phyloP scores from a whole-genome alignment of 192 early-diverging fungal genomes.

The Coemansia sp. region DNA sequence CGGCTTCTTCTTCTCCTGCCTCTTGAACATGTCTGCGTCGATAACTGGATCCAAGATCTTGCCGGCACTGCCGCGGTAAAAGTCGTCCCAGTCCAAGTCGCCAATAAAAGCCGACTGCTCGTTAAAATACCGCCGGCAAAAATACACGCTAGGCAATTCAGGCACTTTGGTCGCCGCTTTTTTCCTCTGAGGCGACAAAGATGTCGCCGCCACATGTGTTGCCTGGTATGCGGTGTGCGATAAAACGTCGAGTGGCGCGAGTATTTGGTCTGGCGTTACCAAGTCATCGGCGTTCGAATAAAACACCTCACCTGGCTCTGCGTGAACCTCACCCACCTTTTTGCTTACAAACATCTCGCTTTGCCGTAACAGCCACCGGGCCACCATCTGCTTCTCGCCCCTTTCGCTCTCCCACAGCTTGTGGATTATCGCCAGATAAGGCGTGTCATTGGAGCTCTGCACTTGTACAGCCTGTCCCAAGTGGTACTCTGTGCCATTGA shows the following conservation, averaged over 20 bases:
- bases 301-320: slow-evolving; percentile 34
- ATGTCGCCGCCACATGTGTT: not conserved
- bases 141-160: not conserved
- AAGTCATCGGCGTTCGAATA: slow-evolving; percentile 55
- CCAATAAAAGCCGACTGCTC: slow-evolving; percentile 40
- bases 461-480: slow-evolving; percentile 45
- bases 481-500: slow-evolving; percentile 47
- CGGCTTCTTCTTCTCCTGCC: slow-evolving; percentile 17
- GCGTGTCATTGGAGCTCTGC: slow-evolving; percentile 33
- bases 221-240: slow-evolving; percentile 11
- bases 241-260: slow-evolving; percentile 33
- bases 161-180: not conserved
- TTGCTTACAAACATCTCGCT: slow-evolving; percentile 29
- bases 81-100: slow-evolving; percentile 48
- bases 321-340: slow-evolving; percentile 11
- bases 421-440: slow-evolving; percentile 56
- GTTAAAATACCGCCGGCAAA: slow-evolving; percentile 46
- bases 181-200: not conserved
- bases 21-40: slow-evolving; percentile 29
- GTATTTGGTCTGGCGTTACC: slow-evolving; percentile 38
- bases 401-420: slow-evolving; percentile 60
- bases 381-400: slow-evolving; percentile 46
- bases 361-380: slow-evolving; percentile 59
- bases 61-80: slow-evolving; percentile 14
- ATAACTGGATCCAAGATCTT: slow-evolving; percentile 14